Evolutionary conservation across 768 basidiomycete genomes (phyloP).

Genomic region (Suillus hirtellus): DNA sequence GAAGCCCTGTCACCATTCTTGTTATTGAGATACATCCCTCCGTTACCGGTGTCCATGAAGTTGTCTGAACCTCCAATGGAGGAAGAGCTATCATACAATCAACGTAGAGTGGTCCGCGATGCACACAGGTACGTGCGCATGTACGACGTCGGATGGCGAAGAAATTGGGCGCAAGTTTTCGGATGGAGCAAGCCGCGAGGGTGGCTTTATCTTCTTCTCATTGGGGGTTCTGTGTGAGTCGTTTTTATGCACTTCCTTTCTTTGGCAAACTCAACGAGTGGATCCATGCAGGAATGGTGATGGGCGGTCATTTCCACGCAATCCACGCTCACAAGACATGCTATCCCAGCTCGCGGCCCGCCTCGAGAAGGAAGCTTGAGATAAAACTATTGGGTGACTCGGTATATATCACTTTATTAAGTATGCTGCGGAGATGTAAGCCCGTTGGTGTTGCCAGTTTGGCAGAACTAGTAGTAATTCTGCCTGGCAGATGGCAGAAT

Average conservation of each 20-base stretch:
- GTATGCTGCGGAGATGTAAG: neutral
- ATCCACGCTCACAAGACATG: slow-evolving; percentile 65
- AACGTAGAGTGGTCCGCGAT: slow-evolving; percentile 63
- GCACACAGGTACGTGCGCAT: slow-evolving; percentile 61
- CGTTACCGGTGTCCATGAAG: slow-evolving; percentile 46
- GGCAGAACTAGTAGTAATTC: too few relatives aligned
- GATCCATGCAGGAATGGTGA: slow-evolving; percentile 54
- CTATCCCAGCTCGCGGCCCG: slow-evolving; percentile 64
- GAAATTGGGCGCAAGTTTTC: slow-evolving; percentile 69
- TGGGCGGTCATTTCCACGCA: slow-evolving; percentile 67
- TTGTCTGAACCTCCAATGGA: slow-evolving; percentile 73
- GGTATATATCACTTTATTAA: neutral
- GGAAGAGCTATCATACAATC: slow-evolving; percentile 63
- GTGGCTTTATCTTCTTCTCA: slow-evolving; percentile 53
- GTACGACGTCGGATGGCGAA: slow-evolving; percentile 74
- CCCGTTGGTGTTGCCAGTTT: too few relatives aligned
- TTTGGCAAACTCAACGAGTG: neutral
- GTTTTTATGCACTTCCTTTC: neutral
- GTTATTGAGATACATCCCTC: slow-evolving; percentile 69
- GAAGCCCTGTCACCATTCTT: slow-evolving; percentile 77
- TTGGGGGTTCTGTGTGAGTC: slow-evolving; percentile 67
- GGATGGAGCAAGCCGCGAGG: slow-evolving; percentile 55
- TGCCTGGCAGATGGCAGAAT: too few relatives aligned
- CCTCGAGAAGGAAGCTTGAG: slow-evolving; percentile 40
- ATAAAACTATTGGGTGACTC: neutral